Conservation (phyloP, 2,329 filamentous ascomycete species). For the Neofusicoccum sp. region DNA sequence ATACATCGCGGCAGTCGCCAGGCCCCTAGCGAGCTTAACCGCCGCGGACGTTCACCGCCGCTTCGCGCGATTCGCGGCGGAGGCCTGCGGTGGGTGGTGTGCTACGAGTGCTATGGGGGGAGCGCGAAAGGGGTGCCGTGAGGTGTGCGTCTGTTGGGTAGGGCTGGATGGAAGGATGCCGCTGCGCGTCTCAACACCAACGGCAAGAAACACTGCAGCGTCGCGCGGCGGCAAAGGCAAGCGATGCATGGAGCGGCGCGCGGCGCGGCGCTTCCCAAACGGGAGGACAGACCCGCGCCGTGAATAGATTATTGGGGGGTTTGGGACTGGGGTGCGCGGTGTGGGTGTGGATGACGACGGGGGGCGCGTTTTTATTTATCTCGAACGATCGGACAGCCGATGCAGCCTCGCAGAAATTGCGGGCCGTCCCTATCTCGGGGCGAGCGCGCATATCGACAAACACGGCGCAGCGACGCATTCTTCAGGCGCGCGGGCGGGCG, state of each 20-base stretch:
- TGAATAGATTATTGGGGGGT: conserved; percentile 13
- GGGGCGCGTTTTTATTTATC: conserved; percentile 11
- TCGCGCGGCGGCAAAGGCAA: conserved; percentile 4
- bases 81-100: too few relatives aligned
- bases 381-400: conserved; percentile 18
- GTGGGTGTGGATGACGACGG: conserved; percentile 13
- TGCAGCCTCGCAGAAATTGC: conserved; percentile 18
- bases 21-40: neutral
- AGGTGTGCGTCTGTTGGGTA: neutral
- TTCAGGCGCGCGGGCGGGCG: conserved; percentile 4
- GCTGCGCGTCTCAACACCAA: conserved; percentile 15
- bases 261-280: conserved; percentile 16
- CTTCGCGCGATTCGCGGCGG: conserved; percentile 8
- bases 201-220: neutral
- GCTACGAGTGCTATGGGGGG: neutral
- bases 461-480: conserved; percentile 7
- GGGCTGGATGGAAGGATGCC: conserved; percentile 10
- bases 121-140: conserved; percentile 4
- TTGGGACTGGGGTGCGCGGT: neutral
- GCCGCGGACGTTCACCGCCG: conserved; percentile 9
- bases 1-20: neutral
- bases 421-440: conserved; percentile 15
- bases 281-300: conserved; percentile 6
- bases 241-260: neutral
- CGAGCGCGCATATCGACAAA: conserved; percentile 14